These are phyloP conservation scores for Pichia manshurica DNA, from an alignment of 805 yeast species.

Conservation along the genomic window DNA sequence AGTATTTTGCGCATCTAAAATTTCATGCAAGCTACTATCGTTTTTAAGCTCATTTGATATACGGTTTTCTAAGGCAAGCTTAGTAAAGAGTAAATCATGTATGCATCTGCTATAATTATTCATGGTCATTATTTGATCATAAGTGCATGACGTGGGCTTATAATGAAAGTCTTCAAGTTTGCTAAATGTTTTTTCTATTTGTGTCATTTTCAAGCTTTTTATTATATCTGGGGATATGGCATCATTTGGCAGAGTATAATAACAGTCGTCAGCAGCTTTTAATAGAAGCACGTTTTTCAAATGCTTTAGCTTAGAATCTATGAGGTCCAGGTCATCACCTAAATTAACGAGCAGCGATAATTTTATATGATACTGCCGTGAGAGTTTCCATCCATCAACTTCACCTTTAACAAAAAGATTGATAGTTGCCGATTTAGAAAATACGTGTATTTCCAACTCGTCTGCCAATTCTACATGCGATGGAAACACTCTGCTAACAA, in stretches of 20 bases:
- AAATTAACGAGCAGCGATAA: conserved; percentile 29
- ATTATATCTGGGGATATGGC: conserved; percentile 15
- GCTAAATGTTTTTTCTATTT: conserved; percentile 3
- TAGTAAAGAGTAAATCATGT: conserved; percentile 27
- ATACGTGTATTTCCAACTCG: conserved; percentile 20
- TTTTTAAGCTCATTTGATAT: conserved; percentile 1
- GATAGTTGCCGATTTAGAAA: conserved; percentile 21
- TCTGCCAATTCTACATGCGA: conserved; percentile 25
- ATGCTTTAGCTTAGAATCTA: conserved; percentile 18
- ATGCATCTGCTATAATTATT: conserved; percentile 34
- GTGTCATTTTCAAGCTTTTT: conserved; percentile 8
- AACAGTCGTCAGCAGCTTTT: conserved; percentile 29
- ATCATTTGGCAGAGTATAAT: conserved; percentile 20
- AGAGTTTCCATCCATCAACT: conserved; percentile 22
- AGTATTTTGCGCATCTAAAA: neutral
- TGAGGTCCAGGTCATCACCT: conserved; percentile 25
- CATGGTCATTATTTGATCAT: conserved; percentile 38
- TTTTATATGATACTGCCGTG: conserved; percentile 23
- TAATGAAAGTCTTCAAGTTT: conserved; percentile 4
- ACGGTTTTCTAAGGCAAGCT: conserved; percentile 11
- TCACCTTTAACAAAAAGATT: conserved; percentile 19
- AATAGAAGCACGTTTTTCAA: conserved; percentile 25
- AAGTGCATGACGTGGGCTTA: conserved; percentile 29
- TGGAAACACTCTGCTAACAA: conserved; percentile 31
- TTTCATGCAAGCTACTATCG: neutral